A percentile compares a stretch with the other conserved stretches of the same genome.
phyloP scores from a whole-genome alignment of 257 asterid genomes.

The Fraxinus americana region DNA sequence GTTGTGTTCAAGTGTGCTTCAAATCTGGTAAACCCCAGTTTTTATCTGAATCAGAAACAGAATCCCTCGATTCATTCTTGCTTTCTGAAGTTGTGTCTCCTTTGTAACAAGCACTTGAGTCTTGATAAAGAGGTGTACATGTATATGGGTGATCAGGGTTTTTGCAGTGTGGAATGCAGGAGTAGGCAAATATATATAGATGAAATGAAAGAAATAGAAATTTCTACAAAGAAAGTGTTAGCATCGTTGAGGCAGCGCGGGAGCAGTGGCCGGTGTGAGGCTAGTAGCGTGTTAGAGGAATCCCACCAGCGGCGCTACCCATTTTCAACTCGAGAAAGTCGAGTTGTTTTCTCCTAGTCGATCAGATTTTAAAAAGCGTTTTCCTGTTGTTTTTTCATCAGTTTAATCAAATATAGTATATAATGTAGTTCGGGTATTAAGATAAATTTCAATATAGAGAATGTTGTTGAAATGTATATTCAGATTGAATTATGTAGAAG shows the following conservation, averaged over 20 bases:
- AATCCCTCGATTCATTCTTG: slow-evolving; percentile 8
- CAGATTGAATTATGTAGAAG: too few relatives aligned
- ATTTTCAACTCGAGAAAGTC: neutral
- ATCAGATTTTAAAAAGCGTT: too few relatives aligned
- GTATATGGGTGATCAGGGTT: slow-evolving; percentile 27
- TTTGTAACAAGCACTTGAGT: slow-evolving; percentile 28
- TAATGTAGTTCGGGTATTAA: too few relatives aligned
- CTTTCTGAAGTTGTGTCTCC: slow-evolving; percentile 35
- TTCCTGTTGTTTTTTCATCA: too few relatives aligned
- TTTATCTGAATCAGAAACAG: neutral
- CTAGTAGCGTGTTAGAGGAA: neutral
- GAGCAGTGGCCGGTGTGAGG: neutral
- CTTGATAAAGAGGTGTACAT: slow-evolving; percentile 42
- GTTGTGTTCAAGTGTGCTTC: neutral
- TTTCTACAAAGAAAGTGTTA: neutral
- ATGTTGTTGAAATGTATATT: too few relatives aligned
- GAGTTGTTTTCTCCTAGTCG: neutral
- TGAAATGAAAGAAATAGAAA: neutral
- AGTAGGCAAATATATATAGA: slow-evolving; percentile 1
- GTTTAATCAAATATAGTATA: too few relatives aligned
- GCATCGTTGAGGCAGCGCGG: neutral
- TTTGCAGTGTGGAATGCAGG: slow-evolving; percentile 6
- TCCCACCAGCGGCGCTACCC: neutral
- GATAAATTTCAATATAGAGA: too few relatives aligned
- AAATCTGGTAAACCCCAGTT: neutral